Evolutionary conservation across 2,329 filamentous ascomycete genomes (phyloP).

Genomic region (Fusarium abutilonis): DNA sequence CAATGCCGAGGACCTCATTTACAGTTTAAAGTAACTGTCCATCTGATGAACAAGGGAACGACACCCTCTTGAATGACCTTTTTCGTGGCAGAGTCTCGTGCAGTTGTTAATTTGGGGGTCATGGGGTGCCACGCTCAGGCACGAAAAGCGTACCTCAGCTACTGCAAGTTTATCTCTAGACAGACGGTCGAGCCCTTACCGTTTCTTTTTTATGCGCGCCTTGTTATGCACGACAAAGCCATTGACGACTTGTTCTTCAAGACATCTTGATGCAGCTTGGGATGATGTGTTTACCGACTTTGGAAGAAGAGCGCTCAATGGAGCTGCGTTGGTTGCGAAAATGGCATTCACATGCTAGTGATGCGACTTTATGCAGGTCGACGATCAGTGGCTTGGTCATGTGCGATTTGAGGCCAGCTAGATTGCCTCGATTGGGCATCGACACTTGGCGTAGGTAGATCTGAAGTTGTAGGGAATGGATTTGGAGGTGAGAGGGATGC

Average conservation of each 20-base stretch:
- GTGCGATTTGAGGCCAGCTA: constrained; percentile 17
- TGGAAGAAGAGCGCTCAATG: constrained; percentile 1
- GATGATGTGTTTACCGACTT: constrained; percentile 2
- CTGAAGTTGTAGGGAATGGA: background rate
- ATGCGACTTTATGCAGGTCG: constrained; percentile 27
- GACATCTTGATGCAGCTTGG: constrained; percentile 4
- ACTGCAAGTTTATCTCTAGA: constrained; percentile 25
- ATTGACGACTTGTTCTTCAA: background rate
- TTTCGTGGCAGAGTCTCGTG: constrained; percentile 19
- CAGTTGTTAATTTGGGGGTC: constrained; percentile 10
- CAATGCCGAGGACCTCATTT: constrained; percentile 13
- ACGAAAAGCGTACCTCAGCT: constrained; percentile 13
- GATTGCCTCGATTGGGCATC: constrained; percentile 2
- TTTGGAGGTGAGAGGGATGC: background rate
- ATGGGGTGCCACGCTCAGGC: constrained; percentile 30
- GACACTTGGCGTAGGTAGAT: background rate
- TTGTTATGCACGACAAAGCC: background rate
- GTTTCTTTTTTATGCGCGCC: constrained; percentile 18
- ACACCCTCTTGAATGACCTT: constrained; percentile 17
- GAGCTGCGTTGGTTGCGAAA: constrained; percentile 23
- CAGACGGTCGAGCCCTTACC: background rate
- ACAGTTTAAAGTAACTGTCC: constrained; percentile 7
- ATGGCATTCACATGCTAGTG: constrained; percentile 31
- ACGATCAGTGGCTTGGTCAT: constrained; percentile 37
- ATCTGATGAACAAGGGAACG: constrained; percentile 4